phyloP scores from a whole-genome alignment of 2,329 filamentous ascomycete species.

The Epichloe gansuensis region DNA sequence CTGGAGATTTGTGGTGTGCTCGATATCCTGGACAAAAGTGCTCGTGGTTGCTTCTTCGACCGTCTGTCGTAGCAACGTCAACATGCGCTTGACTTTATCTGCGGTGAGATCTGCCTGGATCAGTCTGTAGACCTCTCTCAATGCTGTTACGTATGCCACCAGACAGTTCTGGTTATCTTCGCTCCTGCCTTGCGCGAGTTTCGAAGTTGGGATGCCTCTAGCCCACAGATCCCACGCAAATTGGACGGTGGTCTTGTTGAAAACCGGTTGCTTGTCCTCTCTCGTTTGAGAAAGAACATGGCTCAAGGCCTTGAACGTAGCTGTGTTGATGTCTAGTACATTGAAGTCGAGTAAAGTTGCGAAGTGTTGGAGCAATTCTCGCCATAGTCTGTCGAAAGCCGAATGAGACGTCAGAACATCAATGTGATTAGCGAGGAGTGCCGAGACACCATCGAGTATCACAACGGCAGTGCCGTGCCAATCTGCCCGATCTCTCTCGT shows the following conservation, averaged over 20 bases:
- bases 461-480: constrained; percentile 69
- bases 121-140: constrained; percentile 68
- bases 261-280: constrained; percentile 28
- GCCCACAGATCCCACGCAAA: constrained; percentile 61
- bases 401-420: constrained; percentile 54
- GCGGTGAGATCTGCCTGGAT: constrained; percentile 51
- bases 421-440: constrained; percentile 64
- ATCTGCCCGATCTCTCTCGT: constrained; percentile 36
- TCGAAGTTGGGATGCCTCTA: constrained; percentile 44
- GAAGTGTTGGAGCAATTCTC: constrained; percentile 58
- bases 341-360: constrained; percentile 49
- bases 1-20: constrained; percentile 63
- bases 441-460: constrained; percentile 60
- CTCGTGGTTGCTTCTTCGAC: constrained; percentile 58
- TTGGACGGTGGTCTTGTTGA: constrained; percentile 42
- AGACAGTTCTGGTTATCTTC: constrained; percentile 68
- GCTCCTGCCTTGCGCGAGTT: constrained; percentile 22
- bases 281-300: constrained; percentile 46
- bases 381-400: constrained; percentile 64
- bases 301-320: constrained; percentile 54
- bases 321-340: constrained; percentile 59
- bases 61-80: constrained; percentile 58
- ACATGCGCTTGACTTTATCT: constrained; percentile 52
- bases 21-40: constrained; percentile 59
- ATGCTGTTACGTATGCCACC: constrained; percentile 68